Evolutionary conservation across 2,329 filamentous ascomycete species (phyloP).

Genomic region (Cytospora chrysosperma): DNA sequence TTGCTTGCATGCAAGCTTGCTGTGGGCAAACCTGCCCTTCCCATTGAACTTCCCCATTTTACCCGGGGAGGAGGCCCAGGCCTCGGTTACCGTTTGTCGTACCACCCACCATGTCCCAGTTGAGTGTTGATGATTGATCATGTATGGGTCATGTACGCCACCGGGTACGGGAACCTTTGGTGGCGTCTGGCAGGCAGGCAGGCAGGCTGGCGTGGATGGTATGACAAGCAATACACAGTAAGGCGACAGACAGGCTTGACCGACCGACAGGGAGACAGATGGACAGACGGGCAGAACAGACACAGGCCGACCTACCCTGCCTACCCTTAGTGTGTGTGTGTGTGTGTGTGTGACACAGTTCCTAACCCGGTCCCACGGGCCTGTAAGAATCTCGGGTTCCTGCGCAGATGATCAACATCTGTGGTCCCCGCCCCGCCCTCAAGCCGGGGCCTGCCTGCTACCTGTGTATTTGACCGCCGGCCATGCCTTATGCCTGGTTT

Average conservation of each 20-base stretch:
- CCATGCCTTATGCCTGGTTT: not conserved
- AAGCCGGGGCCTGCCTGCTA: not conserved
- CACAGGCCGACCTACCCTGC: not conserved
- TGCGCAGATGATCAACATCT: constrained; percentile 33
- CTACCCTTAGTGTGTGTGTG: too few relatives aligned
- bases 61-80: not conserved
- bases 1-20: not conserved
- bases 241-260: too few relatives aligned
- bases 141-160: not conserved
- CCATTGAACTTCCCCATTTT: not conserved
- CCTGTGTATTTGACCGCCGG: not conserved
- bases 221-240: too few relatives aligned
- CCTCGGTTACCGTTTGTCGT: not conserved
- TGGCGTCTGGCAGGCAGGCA: not conserved
- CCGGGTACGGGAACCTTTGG: not conserved
- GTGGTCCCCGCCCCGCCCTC: not conserved
- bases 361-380: constrained; percentile 14
- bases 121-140: not conserved
- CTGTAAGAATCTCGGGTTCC: constrained; percentile 32
- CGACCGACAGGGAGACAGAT: too few relatives aligned
- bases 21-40: constrained; percentile 15
- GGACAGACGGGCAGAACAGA: constrained; percentile 1
- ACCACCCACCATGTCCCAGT: constrained; percentile 3
- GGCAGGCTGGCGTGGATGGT: too few relatives aligned
- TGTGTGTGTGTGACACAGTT: not conserved